phyloP scores from a whole-genome alignment of 2,329 filamentous ascomycete genomes.

The Hymenoscyphus fraxineus region DNA sequence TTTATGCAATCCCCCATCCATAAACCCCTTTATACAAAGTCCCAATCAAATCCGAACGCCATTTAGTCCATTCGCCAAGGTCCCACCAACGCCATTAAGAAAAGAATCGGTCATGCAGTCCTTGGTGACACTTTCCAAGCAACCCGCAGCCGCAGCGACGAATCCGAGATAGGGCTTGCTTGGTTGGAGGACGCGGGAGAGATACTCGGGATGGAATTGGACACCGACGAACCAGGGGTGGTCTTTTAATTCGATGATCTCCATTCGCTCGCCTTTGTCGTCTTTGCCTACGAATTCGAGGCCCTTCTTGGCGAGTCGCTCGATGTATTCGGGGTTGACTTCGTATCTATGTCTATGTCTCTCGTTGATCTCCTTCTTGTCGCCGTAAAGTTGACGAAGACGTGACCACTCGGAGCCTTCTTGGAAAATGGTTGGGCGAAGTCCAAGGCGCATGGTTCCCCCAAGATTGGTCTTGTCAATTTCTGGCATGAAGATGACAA shows the following conservation, averaged over 20 bases:
- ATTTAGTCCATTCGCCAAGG: conserved; percentile 5
- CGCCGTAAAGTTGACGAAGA: conserved; percentile 70
- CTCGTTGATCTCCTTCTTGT: conserved; percentile 56
- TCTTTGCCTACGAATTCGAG: conserved; percentile 78
- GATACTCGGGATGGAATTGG: conserved; percentile 87
- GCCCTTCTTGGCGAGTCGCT: conserved; percentile 63
- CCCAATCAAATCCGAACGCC: conserved; percentile 7
- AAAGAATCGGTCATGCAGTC: conserved; percentile 2
- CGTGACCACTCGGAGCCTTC: conserved; percentile 71
- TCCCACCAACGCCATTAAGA: conserved; percentile 7
- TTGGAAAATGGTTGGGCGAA: conserved; percentile 72
- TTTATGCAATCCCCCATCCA: not conserved
- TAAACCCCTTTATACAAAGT: conserved; percentile 1
- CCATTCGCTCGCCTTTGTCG: conserved; percentile 73
- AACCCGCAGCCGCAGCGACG: conserved; percentile 61
- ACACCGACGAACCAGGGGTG: conserved; percentile 84
- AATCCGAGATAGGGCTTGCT: conserved; percentile 79
- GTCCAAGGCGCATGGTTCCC: conserved; percentile 75
- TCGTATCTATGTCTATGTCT: conserved; percentile 88
- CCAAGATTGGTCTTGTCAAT: conserved; percentile 72
- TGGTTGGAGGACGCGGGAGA: conserved; percentile 69
- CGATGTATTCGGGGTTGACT: conserved; percentile 77
- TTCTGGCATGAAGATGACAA: conserved; percentile 93
- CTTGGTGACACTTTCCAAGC: conserved; percentile 30
- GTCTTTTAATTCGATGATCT: conserved; percentile 76